A percentile compares a stretch with the other conserved stretches of the same genome.
Evolutionary conservation across 2,329 filamentous ascomycete genomes (phyloP).

Genomic region (Aspergillus japonicus): DNA sequence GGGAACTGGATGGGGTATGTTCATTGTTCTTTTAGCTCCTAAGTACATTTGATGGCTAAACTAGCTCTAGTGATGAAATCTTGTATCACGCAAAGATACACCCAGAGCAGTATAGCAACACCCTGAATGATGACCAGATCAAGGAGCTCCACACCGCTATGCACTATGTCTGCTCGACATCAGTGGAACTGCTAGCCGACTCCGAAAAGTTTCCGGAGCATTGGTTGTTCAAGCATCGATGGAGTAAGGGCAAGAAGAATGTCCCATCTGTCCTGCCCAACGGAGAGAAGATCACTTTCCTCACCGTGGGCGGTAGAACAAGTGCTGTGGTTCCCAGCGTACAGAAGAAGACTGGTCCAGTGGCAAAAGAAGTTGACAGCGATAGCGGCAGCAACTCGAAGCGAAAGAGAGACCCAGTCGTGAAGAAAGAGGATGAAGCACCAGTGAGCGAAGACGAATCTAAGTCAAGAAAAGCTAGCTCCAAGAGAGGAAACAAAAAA

Average conservation of each 20-base stretch:
- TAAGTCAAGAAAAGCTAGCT: conserved; percentile 26
- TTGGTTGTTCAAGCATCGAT: conserved; percentile 86
- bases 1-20: conserved; percentile 88
- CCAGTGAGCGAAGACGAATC: conserved; percentile 22
- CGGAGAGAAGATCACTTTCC: conserved; percentile 78
- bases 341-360: conserved; percentile 75
- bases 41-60: conserved; percentile 5
- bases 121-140: conserved; percentile 70
- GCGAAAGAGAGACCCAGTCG: conserved; percentile 31
- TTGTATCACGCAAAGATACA: conserved; percentile 86
- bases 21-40: background rate
- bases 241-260: conserved; percentile 83
- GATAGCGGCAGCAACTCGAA: conserved; percentile 30
- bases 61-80: conserved; percentile 67
- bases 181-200: conserved; percentile 76
- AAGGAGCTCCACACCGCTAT: conserved; percentile 69
- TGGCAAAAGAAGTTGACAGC: conserved; percentile 52
- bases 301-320: conserved; percentile 88
- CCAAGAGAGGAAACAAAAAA: conserved; percentile 24
- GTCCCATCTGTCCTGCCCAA: conserved; percentile 68
- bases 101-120: conserved; percentile 88
- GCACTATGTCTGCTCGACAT: conserved; percentile 74
- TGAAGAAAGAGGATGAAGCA: conserved; percentile 25
- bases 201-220: conserved; percentile 79
- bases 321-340: conserved; percentile 82